Evolutionary conservation across 2,329 filamentous ascomycete genomes (phyloP), one percentile per base, ranked within the genome.

Genomic region (Aspergillus intermedius): DNA sequence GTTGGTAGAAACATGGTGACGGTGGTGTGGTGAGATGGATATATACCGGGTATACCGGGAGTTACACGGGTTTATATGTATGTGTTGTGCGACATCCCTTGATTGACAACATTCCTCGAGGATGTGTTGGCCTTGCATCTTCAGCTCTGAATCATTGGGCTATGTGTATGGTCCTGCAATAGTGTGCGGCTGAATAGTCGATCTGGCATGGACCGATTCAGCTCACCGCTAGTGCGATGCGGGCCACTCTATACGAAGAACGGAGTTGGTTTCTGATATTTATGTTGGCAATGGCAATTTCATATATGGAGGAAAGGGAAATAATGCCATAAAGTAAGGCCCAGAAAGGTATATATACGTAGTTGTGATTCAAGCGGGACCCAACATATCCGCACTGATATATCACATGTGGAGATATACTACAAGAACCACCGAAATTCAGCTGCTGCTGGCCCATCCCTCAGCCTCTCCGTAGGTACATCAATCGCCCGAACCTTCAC

Each of bases 351-450:
- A 22, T 37, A 37, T 37, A 37, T 37, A 37, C n/a, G 17, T 17
- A 15, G 17, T 37, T 37, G n/a, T 37, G 34, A 9, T 37, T 17
- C 15, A 17, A n/a, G 13, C 34, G 13, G 34, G 6, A 37, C 4
- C 13, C 40, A 21, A 22, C 9, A 12, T 39, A 12, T 19, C 35
- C n/a, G 35, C 73, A 42, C 19, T 19, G 71, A 47, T 47, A 37
- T 37, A 7, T 10, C 34, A 37, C 34, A 15, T 6, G 6, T 19
- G 34, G 34, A 30, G 19, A 50, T 75, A 30, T 21, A 22, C 52
- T 57, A 70, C 48, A 69, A 60, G 60, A 81, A 82, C 79, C 80
- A 83, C 30, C 80, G 70, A 54, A 82, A 83, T 49, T 81, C 76
- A 2, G 70, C 65, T 22, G 72, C 73, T 5, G 62, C 66, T 0